Percentiles rank a stretch among this genome's conserved stretches.
phyloP scores from a whole-genome alignment of 2,329 filamentous ascomycete genomes.

The Claviceps arundinis region DNA sequence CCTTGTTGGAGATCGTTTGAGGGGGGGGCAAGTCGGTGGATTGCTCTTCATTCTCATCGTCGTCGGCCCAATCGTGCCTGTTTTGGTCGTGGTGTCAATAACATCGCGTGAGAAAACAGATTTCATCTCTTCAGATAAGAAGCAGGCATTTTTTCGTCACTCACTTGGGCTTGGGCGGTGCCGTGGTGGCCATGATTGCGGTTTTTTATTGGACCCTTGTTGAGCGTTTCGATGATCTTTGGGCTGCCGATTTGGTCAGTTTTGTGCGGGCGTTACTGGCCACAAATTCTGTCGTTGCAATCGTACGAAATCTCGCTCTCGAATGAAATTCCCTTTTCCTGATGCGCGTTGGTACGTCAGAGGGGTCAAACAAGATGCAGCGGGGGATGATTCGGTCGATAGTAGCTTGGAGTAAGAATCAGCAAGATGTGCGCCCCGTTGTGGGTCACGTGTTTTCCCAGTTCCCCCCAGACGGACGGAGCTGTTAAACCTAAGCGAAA shows the following conservation, averaged over 20 bases:
- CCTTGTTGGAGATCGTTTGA: constrained; percentile 90
- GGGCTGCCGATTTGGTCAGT: not conserved
- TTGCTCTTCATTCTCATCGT: constrained; percentile 74
- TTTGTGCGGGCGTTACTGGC: constrained; percentile 11
- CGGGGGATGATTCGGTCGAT: no score
- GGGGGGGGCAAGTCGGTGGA: constrained; percentile 60
- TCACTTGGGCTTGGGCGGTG: constrained; percentile 28
- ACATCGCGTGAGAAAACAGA: not conserved
- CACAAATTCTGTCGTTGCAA: constrained; percentile 14
- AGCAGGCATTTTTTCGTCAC: constrained; percentile 7
- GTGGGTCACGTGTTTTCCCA: no score
- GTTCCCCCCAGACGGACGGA: no score
- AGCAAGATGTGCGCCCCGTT: no score
- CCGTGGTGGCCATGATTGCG: constrained; percentile 25
- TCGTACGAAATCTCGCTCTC: constrained; percentile 25
- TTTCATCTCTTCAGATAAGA: no score
- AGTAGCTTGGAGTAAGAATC: no score
- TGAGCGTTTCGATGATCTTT: not conserved
- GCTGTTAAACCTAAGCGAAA: no score
- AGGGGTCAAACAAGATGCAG: no score
- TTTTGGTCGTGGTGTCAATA: constrained; percentile 26
- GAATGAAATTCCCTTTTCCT: constrained; percentile 27
- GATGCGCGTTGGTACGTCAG: constrained; percentile 15
- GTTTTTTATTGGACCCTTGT: constrained; percentile 1
- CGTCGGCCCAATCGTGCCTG: constrained; percentile 83